Base-by-base conservation (phyloP, 202 grass and related monocot species). In the Elaeis oleifera region DNA sequence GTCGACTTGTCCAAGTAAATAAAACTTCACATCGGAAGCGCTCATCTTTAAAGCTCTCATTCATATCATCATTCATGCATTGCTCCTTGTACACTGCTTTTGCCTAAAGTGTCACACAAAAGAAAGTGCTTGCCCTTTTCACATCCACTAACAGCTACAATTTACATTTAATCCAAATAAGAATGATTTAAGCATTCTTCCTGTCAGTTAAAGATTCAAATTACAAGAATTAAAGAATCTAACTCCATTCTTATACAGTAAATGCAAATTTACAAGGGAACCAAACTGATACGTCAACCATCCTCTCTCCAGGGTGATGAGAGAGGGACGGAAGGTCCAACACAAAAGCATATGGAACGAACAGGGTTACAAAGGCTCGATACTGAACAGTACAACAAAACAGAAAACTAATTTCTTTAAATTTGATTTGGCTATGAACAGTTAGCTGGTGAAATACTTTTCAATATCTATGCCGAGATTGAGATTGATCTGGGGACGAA, bases 401-500 rank as follows among this genome's bases (percentile, higher is more conserved):
- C 67, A 65, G 16, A 27, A 32, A 60, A 27, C 69, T 31, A 50
- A 69, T 74, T 76, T 79, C 76, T 79, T 89, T 83, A 83, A 66
- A 82, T 84, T 79, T 63, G 50, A 76, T 78, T 87, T 63, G 78
- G 15, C 53, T 74, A 78, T 82, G 63, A 67, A 23, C 20, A 61
- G 36, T 57, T 63, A 73, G 83, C 71, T 78, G 70, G 50, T 25
- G 59, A 76, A 81, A 75, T 60, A 73, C 67, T 58, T 51, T 54
- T 62, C 75, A 56, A 74, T 97, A 97, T 92, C 84, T 89, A 81
- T 77, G 79, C 68, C 82, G 88, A 81, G 82, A 73, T 51, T 75
- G 82, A 59, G 80, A 78, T 80, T 94, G 85, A 81, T 86, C 94
- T 59, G 74, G 94, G 53, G 79, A 82, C 32, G 94, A 90, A 61